phyloP scores from a whole-genome alignment of 805 yeast species.

The Grigorovia yakushimaensis region DNA sequence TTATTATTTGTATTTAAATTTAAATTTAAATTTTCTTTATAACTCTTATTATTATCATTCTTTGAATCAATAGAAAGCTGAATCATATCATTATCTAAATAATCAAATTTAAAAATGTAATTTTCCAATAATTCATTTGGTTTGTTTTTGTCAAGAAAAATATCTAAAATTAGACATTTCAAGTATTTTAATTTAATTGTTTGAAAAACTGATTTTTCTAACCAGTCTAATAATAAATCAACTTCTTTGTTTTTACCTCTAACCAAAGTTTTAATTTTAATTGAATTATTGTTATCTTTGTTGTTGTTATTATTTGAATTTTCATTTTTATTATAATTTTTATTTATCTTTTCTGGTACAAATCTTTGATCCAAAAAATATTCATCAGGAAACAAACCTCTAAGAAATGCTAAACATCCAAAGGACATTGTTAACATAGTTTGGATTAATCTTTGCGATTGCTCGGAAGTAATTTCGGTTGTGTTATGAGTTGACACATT shows the following conservation, averaged over 20 bases:
- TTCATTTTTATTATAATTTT: constrained; percentile 19
- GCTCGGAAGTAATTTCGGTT: constrained; percentile 27
- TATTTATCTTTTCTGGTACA: constrained; percentile 30
- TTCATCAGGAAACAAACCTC: constrained; percentile 50
- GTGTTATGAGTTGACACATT: constrained; percentile 12
- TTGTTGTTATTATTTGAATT: constrained; percentile 7
- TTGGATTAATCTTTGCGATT: constrained; percentile 39
- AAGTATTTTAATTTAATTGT: constrained; percentile 36
- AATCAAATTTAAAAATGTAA: constrained; percentile 41
- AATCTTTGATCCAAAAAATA: constrained; percentile 41
- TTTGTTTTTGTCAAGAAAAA: constrained; percentile 33
- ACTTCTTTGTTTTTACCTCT: constrained; percentile 39
- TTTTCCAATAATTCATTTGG: constrained; percentile 40
- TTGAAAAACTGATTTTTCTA: constrained; percentile 41
- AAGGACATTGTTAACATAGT: constrained; percentile 43
- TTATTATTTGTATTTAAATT: constrained; percentile 13
- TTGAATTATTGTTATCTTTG: constrained; percentile 17
- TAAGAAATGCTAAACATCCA: constrained; percentile 47
- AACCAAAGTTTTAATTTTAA: constrained; percentile 40
- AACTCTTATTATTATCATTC: constrained; percentile 29
- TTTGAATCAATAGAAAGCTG: constrained; percentile 8
- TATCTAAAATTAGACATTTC: constrained; percentile 37
- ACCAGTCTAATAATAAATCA: constrained; percentile 43
- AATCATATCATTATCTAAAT: constrained; percentile 24
- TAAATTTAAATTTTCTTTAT: constrained; percentile 19